Evolutionary conservation across 2,329 filamentous ascomycete species (phyloP).

Genomic region (Aspergillus hortae): DNA sequence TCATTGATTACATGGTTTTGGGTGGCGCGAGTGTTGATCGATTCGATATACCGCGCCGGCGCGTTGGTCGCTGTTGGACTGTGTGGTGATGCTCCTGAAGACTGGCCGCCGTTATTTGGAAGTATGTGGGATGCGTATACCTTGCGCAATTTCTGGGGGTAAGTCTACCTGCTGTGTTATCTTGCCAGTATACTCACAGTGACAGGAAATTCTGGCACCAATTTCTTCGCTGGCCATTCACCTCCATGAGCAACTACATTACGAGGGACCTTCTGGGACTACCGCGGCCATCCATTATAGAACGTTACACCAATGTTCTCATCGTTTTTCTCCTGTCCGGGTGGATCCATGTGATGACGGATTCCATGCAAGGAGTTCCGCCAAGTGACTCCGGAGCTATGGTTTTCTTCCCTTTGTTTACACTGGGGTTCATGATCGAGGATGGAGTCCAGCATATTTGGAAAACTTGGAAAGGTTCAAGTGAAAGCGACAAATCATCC

Average conservation of each 20-base stretch:
- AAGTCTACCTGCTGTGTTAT: not conserved
- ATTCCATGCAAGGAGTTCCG: conserved; percentile 15
- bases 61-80: no score
- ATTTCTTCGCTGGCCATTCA: conserved; percentile 21
- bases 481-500: not conserved
- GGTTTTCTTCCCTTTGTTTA: conserved; percentile 21
- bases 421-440: conserved; percentile 27
- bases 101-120: not conserved
- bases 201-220: conserved; percentile 30
- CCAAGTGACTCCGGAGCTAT: conserved; percentile 14
- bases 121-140: not conserved
- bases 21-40: no score
- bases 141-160: not conserved
- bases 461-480: not conserved
- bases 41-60: no score
- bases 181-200: no score
- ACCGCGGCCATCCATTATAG: conserved; percentile 14
- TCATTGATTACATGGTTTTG: no score
- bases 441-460: conserved; percentile 23
- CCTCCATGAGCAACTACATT: conserved; percentile 17
- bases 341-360: conserved; percentile 17
- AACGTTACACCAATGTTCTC: conserved; percentile 26
- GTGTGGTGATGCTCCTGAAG: not conserved
- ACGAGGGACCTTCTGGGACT: conserved; percentile 18
- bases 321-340: conserved; percentile 29